phyloP scores from a whole-genome alignment of 2,329 filamentous ascomycete genomes.

The Didymella exigua region DNA sequence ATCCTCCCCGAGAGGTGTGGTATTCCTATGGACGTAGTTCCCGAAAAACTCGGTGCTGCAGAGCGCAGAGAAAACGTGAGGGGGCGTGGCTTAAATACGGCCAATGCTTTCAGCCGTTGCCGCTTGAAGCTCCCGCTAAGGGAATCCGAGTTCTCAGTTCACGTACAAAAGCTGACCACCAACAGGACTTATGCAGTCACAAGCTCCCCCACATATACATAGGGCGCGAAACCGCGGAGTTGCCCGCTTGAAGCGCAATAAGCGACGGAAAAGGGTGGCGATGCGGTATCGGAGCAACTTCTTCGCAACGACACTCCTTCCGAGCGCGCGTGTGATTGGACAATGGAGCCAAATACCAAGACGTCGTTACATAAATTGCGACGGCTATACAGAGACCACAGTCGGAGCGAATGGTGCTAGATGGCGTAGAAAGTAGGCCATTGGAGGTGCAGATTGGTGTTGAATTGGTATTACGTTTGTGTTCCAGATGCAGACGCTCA shows the following conservation, averaged over 20 bases:
- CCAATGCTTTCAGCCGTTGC: slow-evolving; percentile 16
- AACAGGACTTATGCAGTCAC: neutral
- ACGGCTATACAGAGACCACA: neutral
- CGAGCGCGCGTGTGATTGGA: slow-evolving; percentile 21
- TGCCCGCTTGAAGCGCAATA: neutral
- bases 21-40: slow-evolving; percentile 12
- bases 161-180: neutral
- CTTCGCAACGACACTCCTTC: slow-evolving; percentile 7
- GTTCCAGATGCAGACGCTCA: neutral
- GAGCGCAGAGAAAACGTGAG: slow-evolving; percentile 3
- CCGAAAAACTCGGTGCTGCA: slow-evolving; percentile 18
- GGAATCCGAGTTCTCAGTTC: neutral
- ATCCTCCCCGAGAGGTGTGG: slow-evolving; percentile 16
- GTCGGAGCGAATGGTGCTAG: neutral
- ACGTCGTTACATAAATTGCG: slow-evolving; percentile 10
- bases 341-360: slow-evolving; percentile 15
- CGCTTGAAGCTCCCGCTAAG: slow-evolving; percentile 8
- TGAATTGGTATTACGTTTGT: neutral
- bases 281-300: slow-evolving; percentile 27
- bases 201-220: neutral
- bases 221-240: slow-evolving; percentile 6
- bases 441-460: neutral
- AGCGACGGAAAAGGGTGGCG: slow-evolving; percentile 19
- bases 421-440: neutral
- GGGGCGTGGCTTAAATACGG: slow-evolving; percentile 23